Evolutionary conservation across 2,329 filamentous ascomycete species (phyloP).

Genomic region (Alternaria triticimaculans): DNA sequence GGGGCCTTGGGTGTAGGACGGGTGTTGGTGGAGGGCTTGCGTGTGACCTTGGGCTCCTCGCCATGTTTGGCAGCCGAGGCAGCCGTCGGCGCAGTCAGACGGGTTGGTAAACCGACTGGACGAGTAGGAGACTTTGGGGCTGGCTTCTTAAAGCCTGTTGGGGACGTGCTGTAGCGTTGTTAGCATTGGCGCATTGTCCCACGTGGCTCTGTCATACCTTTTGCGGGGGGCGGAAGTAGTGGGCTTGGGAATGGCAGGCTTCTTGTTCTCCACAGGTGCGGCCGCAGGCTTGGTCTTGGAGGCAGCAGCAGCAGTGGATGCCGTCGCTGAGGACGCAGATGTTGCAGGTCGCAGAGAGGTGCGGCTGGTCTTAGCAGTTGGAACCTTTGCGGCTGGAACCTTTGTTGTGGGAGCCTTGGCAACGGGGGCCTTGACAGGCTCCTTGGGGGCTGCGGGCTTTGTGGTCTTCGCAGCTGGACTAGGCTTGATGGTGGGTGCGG

Average conservation of each 20-base stretch:
- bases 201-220: slow-evolving; percentile 16
- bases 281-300: slow-evolving; percentile 16
- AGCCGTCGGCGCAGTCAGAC: slow-evolving; percentile 72
- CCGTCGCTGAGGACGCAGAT: slow-evolving; percentile 25
- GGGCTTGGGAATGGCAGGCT: slow-evolving; percentile 22
- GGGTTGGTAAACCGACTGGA: slow-evolving; percentile 69
- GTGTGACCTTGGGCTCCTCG: slow-evolving; percentile 48
- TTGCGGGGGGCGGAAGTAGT: slow-evolving; percentile 12
- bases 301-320: slow-evolving; percentile 31
- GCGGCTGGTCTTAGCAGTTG: slow-evolving; percentile 36
- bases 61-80: slow-evolving; percentile 69
- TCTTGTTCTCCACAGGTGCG: slow-evolving; percentile 15
- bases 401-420: slow-evolving; percentile 15
- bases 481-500: slow-evolving; percentile 28
- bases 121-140: slow-evolving; percentile 68
- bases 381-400: slow-evolving; percentile 11
- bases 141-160: slow-evolving; percentile 48
- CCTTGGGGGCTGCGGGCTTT: slow-evolving; percentile 32
- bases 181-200: slow-evolving; percentile 1
- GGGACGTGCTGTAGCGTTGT: slow-evolving; percentile 24
- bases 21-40: slow-evolving; percentile 49
- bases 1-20: slow-evolving; percentile 39
- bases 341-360: slow-evolving; percentile 35
- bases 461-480: slow-evolving; percentile 25
- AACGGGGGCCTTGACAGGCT: slow-evolving; percentile 23